phyloP scores from a whole-genome alignment of 129 eudicot species.

The Flaveria bidentis region DNA sequence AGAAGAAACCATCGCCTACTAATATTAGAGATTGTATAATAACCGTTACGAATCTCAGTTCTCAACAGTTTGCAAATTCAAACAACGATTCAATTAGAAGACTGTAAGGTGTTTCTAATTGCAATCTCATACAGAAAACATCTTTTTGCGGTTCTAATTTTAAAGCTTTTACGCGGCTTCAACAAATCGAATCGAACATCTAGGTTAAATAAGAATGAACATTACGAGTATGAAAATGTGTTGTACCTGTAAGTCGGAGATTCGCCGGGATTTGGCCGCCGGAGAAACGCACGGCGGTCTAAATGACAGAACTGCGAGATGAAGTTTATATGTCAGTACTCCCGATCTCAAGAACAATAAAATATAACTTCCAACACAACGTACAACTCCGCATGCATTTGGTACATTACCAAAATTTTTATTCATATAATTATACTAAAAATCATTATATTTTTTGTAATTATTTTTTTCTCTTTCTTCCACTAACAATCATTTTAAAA shows the following conservation, averaged over 20 bases:
- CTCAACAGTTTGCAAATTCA: background rate
- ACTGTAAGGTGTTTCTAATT: background rate
- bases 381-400: slow-evolving; percentile 18
- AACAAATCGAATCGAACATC: background rate
- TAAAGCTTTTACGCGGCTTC: background rate
- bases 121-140: background rate
- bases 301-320: slow-evolving; percentile 23
- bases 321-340: background rate
- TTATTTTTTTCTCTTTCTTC: no score
- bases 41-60: slow-evolving; percentile 17
- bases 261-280: slow-evolving; percentile 31
- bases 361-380: slow-evolving; percentile 16
- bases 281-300: slow-evolving; percentile 31
- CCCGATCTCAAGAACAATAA: slow-evolving; percentile 17
- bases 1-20: background rate
- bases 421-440: no score
- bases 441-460: no score
- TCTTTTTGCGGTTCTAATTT: slow-evolving; percentile 19
- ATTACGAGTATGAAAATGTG: background rate
- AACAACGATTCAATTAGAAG: background rate
- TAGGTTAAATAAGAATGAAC: slow-evolving; percentile 20
- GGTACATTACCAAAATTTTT: no score
- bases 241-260: slow-evolving; percentile 25
- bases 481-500: no score
- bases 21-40: background rate